Base-by-base conservation (phyloP, 1,284 basidiomycete species). In the Boletus nobilissimus region DNA sequence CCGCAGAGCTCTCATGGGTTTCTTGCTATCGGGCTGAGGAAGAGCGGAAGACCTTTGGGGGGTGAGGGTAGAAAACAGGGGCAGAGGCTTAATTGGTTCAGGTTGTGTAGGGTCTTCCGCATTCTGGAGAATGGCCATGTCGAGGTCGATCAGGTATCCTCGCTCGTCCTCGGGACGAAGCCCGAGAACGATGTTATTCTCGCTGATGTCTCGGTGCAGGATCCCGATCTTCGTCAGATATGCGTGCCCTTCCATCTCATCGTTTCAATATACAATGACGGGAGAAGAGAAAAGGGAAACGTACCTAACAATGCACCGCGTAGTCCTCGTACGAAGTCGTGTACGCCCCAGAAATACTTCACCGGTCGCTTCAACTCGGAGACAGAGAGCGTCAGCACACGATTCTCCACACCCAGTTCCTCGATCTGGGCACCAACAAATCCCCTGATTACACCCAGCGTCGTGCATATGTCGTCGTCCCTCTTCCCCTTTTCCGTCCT, bases 161-260 rank as follows among this genome's bases (percentile, higher is more conserved):
- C 77, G 18, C 69, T 75, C 76, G 0, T 76, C 73, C 8, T 43
- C 26, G 3, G 81, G 82, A 36, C 29, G 40, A 26, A 65, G 9
- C 0, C 69, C 75, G 0, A 81, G 81, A 10, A 78, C 77, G 3
- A 83, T 76, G 13, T 83, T 83, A 72, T 83, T 80, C 65, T 83
- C 76, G 39, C 78, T 82, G n/a, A 81, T 60, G 3, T 82, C 80
- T 0, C 81, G 73, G 26, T 81, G 78, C 9, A 83, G 16, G 39
- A 83, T 73, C 0, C 75, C 78, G 1, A 80, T 74, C 0, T 2
- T 65, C 10, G 70, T 79, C 1, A 83, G 72, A 57, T 40, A 82
- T 32, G 76, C 36, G 29, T 82, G 82, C 0, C 81, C 81, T 82
- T 68, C 5, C 36, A 43, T 46, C 3, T 3, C 0, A 22, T n/a